These are phyloP conservation scores for Penicillium arizonense DNA, from an alignment of 495 filamentous ascomycete species.

Conservation along the genomic window DNA sequence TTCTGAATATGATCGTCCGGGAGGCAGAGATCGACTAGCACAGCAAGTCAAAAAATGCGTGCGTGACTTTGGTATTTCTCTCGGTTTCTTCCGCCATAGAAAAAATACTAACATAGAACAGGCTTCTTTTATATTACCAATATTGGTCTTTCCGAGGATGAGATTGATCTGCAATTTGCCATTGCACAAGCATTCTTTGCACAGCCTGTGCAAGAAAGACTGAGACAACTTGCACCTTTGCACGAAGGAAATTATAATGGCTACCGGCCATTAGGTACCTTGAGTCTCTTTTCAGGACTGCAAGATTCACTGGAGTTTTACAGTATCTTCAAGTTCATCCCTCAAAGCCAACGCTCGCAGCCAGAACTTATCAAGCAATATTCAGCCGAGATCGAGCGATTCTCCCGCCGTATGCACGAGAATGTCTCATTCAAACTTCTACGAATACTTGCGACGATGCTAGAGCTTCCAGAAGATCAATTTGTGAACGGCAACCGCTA, in stretches of 20 bases:
- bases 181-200: conserved; percentile 47
- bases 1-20: conserved; percentile 43
- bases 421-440: conserved; percentile 46
- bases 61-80: conserved; percentile 37
- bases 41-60: conserved; percentile 50
- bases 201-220: conserved; percentile 49
- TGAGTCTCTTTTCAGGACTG: conserved; percentile 26
- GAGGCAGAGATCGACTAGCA: conserved; percentile 51
- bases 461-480: conserved; percentile 53
- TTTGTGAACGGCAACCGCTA: conserved; percentile 50
- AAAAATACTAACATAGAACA: neutral
- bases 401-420: conserved; percentile 48
- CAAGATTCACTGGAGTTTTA: conserved; percentile 54
- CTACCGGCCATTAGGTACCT: conserved; percentile 25
- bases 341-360: conserved; percentile 41
- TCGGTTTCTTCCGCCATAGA: neutral
- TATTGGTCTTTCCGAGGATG: conserved; percentile 47
- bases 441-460: conserved; percentile 46
- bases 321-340: conserved; percentile 53
- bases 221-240: conserved; percentile 40
- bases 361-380: conserved; percentile 39
- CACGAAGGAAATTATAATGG: conserved; percentile 46
- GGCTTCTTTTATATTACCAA: conserved; percentile 54
- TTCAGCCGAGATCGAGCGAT: conserved; percentile 46
- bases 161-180: conserved; percentile 53